A percentile compares a stretch with the other conserved stretches of the same genome.
These are phyloP conservation scores for Serendipita indica DNA, from an alignment of 768 basidiomycete genomes.

Conservation along the genomic window DNA sequence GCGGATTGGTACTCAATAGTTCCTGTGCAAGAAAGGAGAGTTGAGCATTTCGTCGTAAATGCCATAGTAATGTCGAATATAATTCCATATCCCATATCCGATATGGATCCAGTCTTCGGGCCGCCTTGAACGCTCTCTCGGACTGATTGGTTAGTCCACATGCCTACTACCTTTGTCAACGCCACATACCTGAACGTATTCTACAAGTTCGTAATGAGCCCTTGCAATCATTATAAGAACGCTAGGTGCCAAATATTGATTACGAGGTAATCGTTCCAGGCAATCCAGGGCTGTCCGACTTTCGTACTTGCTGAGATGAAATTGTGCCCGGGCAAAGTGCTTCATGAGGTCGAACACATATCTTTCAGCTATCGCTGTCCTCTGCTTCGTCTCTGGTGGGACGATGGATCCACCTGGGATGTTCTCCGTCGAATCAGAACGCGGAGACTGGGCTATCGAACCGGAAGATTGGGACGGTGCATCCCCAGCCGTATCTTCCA, in stretches of 20 bases:
- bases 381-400: not conserved
- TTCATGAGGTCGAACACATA: constrained; percentile 71
- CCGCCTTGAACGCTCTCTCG: constrained; percentile 71
- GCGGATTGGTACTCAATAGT: constrained; percentile 69
- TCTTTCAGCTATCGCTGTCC: constrained; percentile 7
- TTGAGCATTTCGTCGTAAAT: constrained; percentile 67
- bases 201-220: constrained; percentile 78
- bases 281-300: constrained; percentile 59
- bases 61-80: constrained; percentile 93
- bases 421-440: constrained; percentile 29
- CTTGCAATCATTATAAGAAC: constrained; percentile 72
- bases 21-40: constrained; percentile 91
- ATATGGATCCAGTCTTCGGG: constrained; percentile 78
- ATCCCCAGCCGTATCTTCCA: constrained; percentile 39
- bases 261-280: constrained; percentile 58
- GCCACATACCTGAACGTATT: constrained; percentile 67
- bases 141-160: constrained; percentile 36
- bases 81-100: constrained; percentile 87
- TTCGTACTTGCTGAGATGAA: constrained; percentile 60
- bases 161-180: not conserved
- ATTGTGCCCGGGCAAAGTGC: constrained; percentile 66
- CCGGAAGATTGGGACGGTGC: constrained; percentile 48
- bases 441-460: constrained; percentile 43
- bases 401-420: not conserved
- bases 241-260: constrained; percentile 60